Percentiles rank a stretch among this genome's conserved stretches.
These are phyloP conservation scores for Tilletia walkeri DNA, from an alignment of 1,284 basidiomycete species.

Conservation along the genomic window DNA sequence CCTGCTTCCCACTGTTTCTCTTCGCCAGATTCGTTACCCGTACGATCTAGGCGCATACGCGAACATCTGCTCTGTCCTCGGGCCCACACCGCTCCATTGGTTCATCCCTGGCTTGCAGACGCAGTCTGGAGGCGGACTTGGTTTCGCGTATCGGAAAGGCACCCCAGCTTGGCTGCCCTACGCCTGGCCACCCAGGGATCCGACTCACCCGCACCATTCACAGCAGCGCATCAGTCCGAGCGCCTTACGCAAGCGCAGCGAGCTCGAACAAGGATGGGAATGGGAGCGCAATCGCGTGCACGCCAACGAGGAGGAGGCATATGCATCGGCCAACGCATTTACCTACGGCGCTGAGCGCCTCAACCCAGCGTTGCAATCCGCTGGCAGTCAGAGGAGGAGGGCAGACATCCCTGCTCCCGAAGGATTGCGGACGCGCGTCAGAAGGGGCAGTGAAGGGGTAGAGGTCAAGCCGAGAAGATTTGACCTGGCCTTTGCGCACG, in stretches of 20 bases:
- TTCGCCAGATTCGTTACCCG: not conserved
- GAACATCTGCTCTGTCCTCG: slow-evolving; percentile 14
- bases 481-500: slow-evolving; percentile 4
- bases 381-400: not conserved
- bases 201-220: slow-evolving; percentile 2
- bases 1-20: slow-evolving; percentile 28
- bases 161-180: not conserved
- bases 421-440: not conserved
- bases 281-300: not conserved
- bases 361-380: not conserved
- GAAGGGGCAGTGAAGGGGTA: slow-evolving; percentile 11
- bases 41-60: slow-evolving; percentile 7
- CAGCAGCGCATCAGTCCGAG: not conserved
- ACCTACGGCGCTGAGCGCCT: slow-evolving; percentile 13
- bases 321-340: slow-evolving; percentile 9
- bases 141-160: not conserved
- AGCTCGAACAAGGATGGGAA: slow-evolving; percentile 6
- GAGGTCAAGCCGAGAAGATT: slow-evolving; percentile 15
- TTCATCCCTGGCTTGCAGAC: slow-evolving; percentile 5
- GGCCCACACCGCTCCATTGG: slow-evolving; percentile 9
- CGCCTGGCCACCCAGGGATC: slow-evolving; percentile 13
- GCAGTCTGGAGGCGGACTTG: not conserved
- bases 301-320: not conserved
- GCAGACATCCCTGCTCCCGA: not conserved
- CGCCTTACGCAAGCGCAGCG: not conserved